Percentiles rank a stretch among this genome's conserved stretches.
These are phyloP conservation scores for Rhizopogon rudus DNA, from an alignment of 768 basidiomycete species.

Conservation along the genomic window DNA sequence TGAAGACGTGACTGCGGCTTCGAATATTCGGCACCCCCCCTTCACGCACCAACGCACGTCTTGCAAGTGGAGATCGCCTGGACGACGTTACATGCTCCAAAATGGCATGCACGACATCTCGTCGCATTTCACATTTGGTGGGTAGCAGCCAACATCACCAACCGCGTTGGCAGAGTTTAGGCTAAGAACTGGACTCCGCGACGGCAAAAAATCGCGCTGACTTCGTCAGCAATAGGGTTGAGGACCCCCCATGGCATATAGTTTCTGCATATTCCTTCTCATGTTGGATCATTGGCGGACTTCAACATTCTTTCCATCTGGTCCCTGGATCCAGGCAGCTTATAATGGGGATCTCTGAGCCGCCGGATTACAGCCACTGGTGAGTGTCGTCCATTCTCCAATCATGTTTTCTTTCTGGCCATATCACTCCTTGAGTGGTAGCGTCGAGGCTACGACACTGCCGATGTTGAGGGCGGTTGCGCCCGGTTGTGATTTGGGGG, in stretches of 20 bases:
- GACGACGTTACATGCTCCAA: background rate
- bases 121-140: background rate
- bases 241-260: too few relatives aligned
- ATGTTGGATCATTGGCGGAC: background rate
- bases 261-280: background rate
- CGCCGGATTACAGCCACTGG: background rate
- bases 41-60: background rate
- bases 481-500: background rate
- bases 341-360: background rate
- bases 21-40: background rate
- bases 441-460: background rate
- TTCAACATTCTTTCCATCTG: background rate
- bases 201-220: background rate
- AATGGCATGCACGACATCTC: background rate
- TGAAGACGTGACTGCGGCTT: background rate
- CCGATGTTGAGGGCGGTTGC: background rate
- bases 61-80: background rate
- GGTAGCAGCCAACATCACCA: background rate
- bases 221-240: background rate
- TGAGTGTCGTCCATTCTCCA: constrained; percentile 6
- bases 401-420: background rate
- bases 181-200: background rate
- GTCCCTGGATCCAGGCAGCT: background rate
- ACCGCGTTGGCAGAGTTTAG: background rate
- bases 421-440: background rate